phyloP scores from a whole-genome alignment of 257 asterid genomes.

The Asclepias syriaca region DNA sequence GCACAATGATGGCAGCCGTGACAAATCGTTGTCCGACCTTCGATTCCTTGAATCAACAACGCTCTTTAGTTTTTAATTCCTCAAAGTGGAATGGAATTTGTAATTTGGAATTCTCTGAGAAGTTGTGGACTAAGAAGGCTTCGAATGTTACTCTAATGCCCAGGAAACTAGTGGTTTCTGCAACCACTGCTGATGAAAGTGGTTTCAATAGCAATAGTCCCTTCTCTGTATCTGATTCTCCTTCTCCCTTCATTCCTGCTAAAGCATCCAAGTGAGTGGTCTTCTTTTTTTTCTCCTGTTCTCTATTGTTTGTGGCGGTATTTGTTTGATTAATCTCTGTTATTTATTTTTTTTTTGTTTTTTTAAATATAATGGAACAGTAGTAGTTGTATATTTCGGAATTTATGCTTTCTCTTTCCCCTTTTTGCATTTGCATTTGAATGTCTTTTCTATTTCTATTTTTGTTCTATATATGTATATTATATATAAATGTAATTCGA shows the following conservation, averaged over 20 bases:
- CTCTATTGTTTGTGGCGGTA: background rate
- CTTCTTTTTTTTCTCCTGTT: background rate
- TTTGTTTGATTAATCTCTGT: background rate
- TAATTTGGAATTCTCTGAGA: constrained; percentile 14
- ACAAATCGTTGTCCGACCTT: constrained; percentile 13
- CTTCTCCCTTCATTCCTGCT: constrained; percentile 24
- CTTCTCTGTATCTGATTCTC: constrained; percentile 31
- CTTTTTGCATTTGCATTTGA: background rate
- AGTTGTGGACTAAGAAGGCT: constrained; percentile 1
- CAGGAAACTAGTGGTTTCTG: constrained; percentile 29
- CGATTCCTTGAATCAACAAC: constrained; percentile 9
- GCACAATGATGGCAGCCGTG: constrained; percentile 26
- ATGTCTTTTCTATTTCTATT: background rate
- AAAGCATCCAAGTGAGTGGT: constrained; percentile 28
- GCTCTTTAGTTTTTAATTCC: background rate
- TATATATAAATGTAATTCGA: background rate
- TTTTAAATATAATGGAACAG: background rate
- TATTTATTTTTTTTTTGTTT: no score
- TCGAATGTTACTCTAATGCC: constrained; percentile 18
- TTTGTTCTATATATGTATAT: background rate
- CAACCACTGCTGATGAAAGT: constrained; percentile 38
- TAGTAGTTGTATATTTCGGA: background rate
- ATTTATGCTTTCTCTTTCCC: background rate
- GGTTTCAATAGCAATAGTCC: constrained; percentile 11
- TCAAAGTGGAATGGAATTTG: background rate